Evolutionary conservation across 306 rosid genomes (phyloP).

Genomic region (Prunus mume): DNA sequence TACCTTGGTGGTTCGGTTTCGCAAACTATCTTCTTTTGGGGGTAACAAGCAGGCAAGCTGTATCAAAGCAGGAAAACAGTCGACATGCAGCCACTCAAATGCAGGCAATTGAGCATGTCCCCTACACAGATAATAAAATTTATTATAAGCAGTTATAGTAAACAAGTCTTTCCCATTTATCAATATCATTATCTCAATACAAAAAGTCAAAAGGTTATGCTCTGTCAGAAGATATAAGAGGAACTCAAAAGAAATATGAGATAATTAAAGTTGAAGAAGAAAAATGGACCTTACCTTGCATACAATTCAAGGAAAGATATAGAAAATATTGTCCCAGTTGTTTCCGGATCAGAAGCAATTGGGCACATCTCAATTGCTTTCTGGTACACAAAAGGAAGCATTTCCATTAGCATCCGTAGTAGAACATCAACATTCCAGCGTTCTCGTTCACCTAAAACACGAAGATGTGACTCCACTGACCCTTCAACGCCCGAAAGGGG

Average conservation of each 20-base stretch:
- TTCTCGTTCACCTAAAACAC: slow-evolving; percentile 86
- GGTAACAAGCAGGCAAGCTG: slow-evolving; percentile 80
- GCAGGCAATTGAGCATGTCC: slow-evolving; percentile 76
- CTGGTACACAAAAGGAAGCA: slow-evolving; percentile 64
- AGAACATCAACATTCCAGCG: slow-evolving; percentile 92
- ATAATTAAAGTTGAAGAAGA: not conserved
- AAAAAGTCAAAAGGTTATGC: slow-evolving; percentile 19
- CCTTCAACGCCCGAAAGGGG: slow-evolving; percentile 99
- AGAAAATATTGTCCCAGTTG: slow-evolving; percentile 52
- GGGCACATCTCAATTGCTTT: slow-evolving; percentile 81
- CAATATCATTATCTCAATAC: slow-evolving; percentile 12
- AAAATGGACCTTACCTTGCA: slow-evolving; percentile 54
- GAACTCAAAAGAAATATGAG: not conserved
- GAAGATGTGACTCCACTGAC: slow-evolving; percentile 88
- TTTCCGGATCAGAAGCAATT: slow-evolving; percentile 53
- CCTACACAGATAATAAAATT: slow-evolving; percentile 48
- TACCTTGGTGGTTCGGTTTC: slow-evolving; percentile 80
- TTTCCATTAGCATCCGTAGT: slow-evolving; percentile 64
- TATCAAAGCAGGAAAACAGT: slow-evolving; percentile 85
- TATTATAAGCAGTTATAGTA: slow-evolving; percentile 23
- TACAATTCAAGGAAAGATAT: slow-evolving; percentile 73
- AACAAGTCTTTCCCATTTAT: slow-evolving; percentile 25
- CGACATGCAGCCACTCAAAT: slow-evolving; percentile 91
- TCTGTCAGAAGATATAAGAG: not conserved
- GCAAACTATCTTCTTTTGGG: slow-evolving; percentile 84